phyloP scores from a whole-genome alignment of 495 filamentous ascomycete species.

The Penicillium argentinense region DNA sequence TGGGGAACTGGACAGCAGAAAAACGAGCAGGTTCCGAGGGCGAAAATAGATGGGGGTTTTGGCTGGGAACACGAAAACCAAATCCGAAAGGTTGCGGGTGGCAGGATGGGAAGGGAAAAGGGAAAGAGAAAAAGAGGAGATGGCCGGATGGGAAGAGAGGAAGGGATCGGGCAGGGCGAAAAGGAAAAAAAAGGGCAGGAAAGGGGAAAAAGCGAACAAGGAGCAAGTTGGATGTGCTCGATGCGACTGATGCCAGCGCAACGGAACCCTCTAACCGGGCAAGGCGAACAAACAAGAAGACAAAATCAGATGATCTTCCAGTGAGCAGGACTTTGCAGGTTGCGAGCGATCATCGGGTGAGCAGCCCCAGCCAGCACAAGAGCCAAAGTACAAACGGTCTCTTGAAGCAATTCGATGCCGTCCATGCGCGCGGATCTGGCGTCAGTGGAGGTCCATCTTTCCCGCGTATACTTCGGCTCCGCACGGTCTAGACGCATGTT shows the following conservation, averaged over 20 bases:
- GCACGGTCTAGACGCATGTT: neutral
- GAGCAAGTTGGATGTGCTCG: slow-evolving; percentile 10
- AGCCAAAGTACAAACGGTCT: neutral
- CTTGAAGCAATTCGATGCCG: slow-evolving; percentile 6
- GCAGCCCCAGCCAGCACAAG: no score
- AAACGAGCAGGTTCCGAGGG: slow-evolving; percentile 12
- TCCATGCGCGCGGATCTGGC: slow-evolving; percentile 25
- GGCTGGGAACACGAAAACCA: slow-evolving; percentile 37
- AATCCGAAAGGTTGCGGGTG: slow-evolving; percentile 11
- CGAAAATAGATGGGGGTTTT: neutral
- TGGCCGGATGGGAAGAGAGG: slow-evolving; percentile 12
- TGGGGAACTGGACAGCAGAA: slow-evolving; percentile 15
- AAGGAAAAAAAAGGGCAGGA: slow-evolving; percentile 12
- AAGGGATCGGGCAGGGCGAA: slow-evolving; percentile 8
- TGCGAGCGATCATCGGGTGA: no score
- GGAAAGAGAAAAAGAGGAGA: slow-evolving; percentile 7
- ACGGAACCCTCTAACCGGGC: no score
- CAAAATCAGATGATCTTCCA: no score
- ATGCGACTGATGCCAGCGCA: no score
- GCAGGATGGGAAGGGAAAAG: slow-evolving; percentile 12
- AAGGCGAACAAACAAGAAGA: no score
- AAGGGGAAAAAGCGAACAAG: slow-evolving; percentile 21
- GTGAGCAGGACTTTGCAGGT: no score
- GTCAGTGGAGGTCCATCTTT: slow-evolving; percentile 17
- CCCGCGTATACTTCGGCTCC: slow-evolving; percentile 4